Evolutionary conservation across 345 rosid species (phyloP).

Genomic region (Eucalyptus polyanthemos): DNA sequence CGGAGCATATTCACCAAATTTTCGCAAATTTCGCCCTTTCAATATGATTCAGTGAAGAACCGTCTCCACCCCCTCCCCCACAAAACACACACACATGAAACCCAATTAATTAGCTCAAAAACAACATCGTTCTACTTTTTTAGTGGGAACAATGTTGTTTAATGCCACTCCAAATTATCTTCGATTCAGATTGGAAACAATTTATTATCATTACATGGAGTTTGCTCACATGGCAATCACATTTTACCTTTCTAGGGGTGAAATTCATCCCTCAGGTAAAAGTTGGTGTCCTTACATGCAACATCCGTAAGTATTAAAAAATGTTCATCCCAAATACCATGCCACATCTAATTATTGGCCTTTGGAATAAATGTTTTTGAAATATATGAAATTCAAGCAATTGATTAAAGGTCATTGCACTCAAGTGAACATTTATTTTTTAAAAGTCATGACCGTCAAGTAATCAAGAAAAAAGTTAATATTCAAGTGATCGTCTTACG

Average conservation of each 20-base stretch:
- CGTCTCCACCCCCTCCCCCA: background rate
- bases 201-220: too few relatives aligned
- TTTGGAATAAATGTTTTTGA: too few relatives aligned
- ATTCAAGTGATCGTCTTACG: accelerated
- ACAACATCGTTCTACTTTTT: background rate
- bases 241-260: background rate
- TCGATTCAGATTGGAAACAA: background rate
- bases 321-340: background rate
- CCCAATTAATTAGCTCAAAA: background rate
- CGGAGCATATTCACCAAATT: background rate
- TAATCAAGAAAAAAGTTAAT: too few relatives aligned
- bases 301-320: background rate
- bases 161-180: background rate
- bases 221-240: background rate
- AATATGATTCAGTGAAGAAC: background rate
- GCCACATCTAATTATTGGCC: accelerated
- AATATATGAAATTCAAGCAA: background rate
- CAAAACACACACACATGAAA: background rate
- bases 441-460: too few relatives aligned
- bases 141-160: background rate
- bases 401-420: background rate
- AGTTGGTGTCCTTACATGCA: background rate
- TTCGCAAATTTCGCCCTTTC: background rate
- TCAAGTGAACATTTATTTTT: too few relatives aligned
- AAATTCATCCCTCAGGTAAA: too few relatives aligned